phyloP scores from a whole-genome alignment of 2,329 filamentous ascomycete species.

The Penicillium hordei region DNA sequence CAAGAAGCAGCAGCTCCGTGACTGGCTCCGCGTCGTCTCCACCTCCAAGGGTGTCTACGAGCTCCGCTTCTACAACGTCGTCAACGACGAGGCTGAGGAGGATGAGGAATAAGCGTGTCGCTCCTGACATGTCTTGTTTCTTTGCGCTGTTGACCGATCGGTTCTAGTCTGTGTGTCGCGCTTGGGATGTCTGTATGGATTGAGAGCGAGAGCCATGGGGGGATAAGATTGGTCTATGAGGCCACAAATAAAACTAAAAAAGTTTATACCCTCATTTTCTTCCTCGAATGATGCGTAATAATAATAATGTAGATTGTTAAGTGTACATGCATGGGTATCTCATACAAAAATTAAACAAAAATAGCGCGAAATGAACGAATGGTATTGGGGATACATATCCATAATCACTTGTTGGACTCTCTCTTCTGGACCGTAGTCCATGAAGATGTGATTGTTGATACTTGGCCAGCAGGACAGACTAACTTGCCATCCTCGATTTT shows the following conservation, averaged over 20 bases:
- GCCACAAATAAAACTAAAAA: constrained; percentile 26
- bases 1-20: constrained; percentile 99
- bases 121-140: constrained; percentile 10
- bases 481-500: constrained; percentile 51
- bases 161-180: constrained; percentile 12
- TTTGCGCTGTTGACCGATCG: constrained; percentile 16
- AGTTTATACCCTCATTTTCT: constrained; percentile 23
- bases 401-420: not conserved
- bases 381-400: not conserved
- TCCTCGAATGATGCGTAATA: not conserved
- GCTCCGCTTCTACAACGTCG: constrained; percentile 99
- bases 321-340: constrained; percentile 4
- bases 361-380: not conserved
- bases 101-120: constrained; percentile 83
- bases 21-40: constrained; percentile 98
- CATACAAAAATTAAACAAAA: not conserved
- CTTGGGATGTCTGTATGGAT: constrained; percentile 16
- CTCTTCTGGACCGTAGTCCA: not conserved
- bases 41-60: constrained; percentile 98
- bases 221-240: constrained; percentile 25
- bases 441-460: not conserved
- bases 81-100: constrained; percentile 95
- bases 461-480: constrained; percentile 31
- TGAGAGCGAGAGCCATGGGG: constrained; percentile 18
- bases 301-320: not conserved